Conservation (phyloP, 495 filamentous ascomycete genomes). For the Aspergillus panamensis region DNA sequence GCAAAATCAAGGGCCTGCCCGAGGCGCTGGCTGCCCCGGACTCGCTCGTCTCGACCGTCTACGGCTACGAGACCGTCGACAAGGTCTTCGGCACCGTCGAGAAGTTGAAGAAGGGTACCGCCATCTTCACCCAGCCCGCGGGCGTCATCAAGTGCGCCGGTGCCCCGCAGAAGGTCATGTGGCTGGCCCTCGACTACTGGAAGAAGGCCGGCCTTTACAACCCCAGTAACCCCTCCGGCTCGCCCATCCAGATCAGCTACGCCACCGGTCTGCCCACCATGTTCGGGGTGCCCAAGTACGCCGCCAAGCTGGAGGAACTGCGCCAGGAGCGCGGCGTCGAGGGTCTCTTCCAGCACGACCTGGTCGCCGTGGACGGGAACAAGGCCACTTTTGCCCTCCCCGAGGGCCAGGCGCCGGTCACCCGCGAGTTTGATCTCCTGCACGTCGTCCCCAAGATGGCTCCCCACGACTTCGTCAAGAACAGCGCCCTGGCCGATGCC, state of each 20-base stretch:
- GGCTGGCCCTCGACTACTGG: conserved; percentile 67
- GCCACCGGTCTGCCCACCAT: conserved; percentile 60
- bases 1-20: conserved; percentile 54
- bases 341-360: conserved; percentile 63
- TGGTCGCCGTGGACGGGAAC: conserved; percentile 58
- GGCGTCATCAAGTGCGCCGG: conserved; percentile 67
- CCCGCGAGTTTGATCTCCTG: conserved; percentile 55
- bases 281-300: conserved; percentile 71
- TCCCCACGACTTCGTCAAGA: conserved; percentile 56
- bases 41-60: conserved; percentile 61
- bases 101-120: conserved; percentile 52
- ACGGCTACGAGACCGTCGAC: conserved; percentile 57
- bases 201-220: conserved; percentile 57
- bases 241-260: conserved; percentile 58
- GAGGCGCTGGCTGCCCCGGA: conserved; percentile 55
- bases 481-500: conserved; percentile 54
- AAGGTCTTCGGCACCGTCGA: conserved; percentile 56
- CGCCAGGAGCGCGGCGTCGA: conserved; percentile 62
- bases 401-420: conserved; percentile 43
- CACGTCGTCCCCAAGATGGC: conserved; percentile 63
- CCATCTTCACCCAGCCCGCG: conserved; percentile 66
- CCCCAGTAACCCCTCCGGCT: conserved; percentile 33
- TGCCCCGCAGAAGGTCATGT: conserved; percentile 68
- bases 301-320: conserved; percentile 55
- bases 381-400: conserved; percentile 50